Conservation (phyloP, 768 basidiomycete genomes). For the Daedalea quercina region DNA sequence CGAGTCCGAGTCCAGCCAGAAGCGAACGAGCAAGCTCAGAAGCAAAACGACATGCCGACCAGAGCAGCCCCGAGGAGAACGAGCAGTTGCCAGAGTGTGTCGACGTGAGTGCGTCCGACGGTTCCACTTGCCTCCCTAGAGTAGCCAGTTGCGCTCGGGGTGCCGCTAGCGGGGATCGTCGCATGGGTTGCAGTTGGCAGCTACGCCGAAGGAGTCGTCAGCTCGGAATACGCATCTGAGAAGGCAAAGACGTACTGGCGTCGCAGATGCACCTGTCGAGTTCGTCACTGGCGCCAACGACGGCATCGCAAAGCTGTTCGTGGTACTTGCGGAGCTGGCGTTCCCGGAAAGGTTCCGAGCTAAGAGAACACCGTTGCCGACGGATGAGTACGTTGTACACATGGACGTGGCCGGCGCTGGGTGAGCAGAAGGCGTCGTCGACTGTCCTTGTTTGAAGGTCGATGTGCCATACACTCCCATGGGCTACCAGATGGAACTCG, state of each 20-base stretch:
- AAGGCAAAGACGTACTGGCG: not conserved
- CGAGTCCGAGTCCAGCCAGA: too few species aligned
- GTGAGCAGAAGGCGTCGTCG: slow-evolving; percentile 48
- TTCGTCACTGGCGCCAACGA: not conserved
- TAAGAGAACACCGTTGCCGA: slow-evolving; percentile 36
- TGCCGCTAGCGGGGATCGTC: not conserved
- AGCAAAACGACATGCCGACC: not conserved
- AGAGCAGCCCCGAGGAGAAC: not conserved
- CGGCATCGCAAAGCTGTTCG: not conserved
- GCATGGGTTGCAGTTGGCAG: not conserved
- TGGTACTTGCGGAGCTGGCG: not conserved
- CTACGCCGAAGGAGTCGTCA: not conserved
- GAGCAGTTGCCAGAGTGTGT: not conserved
- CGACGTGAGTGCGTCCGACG: not conserved
- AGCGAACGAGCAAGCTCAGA: not conserved
- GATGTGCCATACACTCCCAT: slow-evolving; percentile 67
- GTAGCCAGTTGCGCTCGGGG: not conserved
- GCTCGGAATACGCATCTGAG: not conserved
- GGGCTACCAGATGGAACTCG: slow-evolving; percentile 31
- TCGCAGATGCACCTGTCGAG: not conserved
- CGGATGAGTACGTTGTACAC: slow-evolving; percentile 47
- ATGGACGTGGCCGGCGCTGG: slow-evolving; percentile 51
- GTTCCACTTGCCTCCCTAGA: not conserved
- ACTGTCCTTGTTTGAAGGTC: slow-evolving; percentile 60
- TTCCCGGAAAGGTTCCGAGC: not conserved